These are phyloP conservation scores for Epichloe amarillans DNA, from an alignment of 2,329 filamentous ascomycete genomes.

Conservation along the genomic window DNA sequence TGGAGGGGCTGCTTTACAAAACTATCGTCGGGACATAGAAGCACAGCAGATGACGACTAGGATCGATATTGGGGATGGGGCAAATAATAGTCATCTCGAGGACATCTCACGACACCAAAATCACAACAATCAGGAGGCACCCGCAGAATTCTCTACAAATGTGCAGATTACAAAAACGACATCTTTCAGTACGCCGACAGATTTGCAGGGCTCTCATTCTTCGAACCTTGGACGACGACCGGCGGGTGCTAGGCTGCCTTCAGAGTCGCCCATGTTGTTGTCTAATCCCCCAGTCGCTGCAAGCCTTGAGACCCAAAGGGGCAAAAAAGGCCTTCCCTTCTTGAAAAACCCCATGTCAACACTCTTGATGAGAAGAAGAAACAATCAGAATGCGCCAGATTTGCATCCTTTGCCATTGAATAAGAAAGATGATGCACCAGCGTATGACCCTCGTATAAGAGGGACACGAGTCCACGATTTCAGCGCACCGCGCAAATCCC, in stretches of 20 bases:
- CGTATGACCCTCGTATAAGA: conserved; percentile 50
- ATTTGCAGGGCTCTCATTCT: conserved; percentile 25
- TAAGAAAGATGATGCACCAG: conserved; percentile 28
- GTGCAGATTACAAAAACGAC: conserved; percentile 19
- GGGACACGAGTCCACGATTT: conserved; percentile 54
- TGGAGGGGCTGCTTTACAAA: conserved; percentile 39
- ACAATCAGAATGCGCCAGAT: conserved; percentile 34
- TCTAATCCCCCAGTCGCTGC: conserved; percentile 12
- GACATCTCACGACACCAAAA: conserved; percentile 3
- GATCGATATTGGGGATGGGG: neutral
- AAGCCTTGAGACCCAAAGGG: conserved; percentile 28
- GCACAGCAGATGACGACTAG: conserved; percentile 4
- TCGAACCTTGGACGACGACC: conserved; percentile 27
- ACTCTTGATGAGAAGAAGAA: conserved; percentile 42
- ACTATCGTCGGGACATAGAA: conserved; percentile 30
- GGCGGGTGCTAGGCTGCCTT: conserved; percentile 25
- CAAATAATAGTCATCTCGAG: conserved; percentile 1
- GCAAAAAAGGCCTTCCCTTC: conserved; percentile 42
- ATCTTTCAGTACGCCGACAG: conserved; percentile 37
- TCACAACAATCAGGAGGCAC: conserved; percentile 10
- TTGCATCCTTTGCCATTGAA: conserved; percentile 26
- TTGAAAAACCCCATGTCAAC: conserved; percentile 48
- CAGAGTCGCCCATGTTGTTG: conserved; percentile 22
- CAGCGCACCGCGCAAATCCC: conserved; percentile 38
- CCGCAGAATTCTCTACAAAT: conserved; percentile 20